phyloP scores from a whole-genome alignment of 73 alveolate species.

The Tetrahymena thermophila region DNA sequence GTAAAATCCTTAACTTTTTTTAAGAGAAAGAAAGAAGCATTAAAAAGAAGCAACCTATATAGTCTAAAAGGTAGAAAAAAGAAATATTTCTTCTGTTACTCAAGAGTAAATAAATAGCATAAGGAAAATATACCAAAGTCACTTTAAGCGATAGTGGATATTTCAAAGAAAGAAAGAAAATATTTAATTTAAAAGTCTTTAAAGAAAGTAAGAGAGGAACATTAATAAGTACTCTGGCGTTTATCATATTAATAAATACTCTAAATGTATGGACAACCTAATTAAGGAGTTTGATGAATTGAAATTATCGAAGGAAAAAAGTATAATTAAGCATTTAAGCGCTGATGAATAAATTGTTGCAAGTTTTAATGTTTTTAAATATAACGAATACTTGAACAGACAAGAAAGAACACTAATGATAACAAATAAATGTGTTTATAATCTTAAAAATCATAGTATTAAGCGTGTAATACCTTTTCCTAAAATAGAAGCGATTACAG shows the following conservation, averaged over 20 bases:
- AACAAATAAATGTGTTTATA: slow-evolving; percentile 22
- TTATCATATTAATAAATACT: background rate
- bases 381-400: slow-evolving; percentile 29
- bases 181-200: background rate
- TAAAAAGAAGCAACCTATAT: background rate
- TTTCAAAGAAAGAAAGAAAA: background rate
- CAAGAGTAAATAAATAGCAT: background rate
- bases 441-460: slow-evolving; percentile 18
- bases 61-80: background rate
- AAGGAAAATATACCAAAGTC: background rate
- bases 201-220: background rate
- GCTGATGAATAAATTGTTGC: slow-evolving; percentile 61
- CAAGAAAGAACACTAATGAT: slow-evolving; percentile 37
- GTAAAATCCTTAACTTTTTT: background rate
- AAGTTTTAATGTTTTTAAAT: slow-evolving; percentile 44
- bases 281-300: slow-evolving; percentile 26
- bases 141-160: background rate
- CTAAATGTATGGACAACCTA: background rate
- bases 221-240: background rate
- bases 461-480: slow-evolving; percentile 24
- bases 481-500: slow-evolving; percentile 26
- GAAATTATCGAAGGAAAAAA: slow-evolving; percentile 34
- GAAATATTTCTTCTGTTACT: background rate
- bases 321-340: slow-evolving; percentile 22
- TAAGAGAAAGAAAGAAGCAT: background rate